Evolutionary conservation across 257 asterid species (phyloP), one percentile per base, ranked within the genome.

Genomic region (Solanum pinnatisectum): DNA sequence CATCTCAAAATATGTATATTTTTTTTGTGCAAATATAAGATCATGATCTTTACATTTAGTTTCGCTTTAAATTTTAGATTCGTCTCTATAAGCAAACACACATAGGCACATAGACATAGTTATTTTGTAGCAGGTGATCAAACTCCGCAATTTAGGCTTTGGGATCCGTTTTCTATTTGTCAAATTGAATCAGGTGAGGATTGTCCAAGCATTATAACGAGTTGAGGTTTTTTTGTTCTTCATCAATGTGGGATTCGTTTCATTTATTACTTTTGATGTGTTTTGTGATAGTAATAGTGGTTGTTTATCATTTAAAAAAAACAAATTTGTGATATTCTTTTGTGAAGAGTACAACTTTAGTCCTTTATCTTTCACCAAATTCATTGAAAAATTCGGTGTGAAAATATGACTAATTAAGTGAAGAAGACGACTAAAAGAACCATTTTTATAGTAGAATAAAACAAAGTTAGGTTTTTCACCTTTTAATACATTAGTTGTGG

Each of bases 301-400:
- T 49, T 49, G 60, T 49, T 49, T 49, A 49, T 49, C 22, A 5
- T 46, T 46, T 1, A 4, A 13, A 14, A 1, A 44, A 44, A 39
- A 8, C 20, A 46, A 46, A 46, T 14, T 49, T 15, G 60, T 49
- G 60, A 49, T 49, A 49, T 15, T 49, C 22, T 35, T 25, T 65
- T 60, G 22, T 63, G 33, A 37, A 10, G 30, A 23, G 12, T 85
- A 30, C 8, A 27, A 85, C 87, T 84, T 84, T 84, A 39, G 11
- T 60, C 77, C 8, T n/a, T 42, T 35, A 39, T 86, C 42, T 73
- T 85, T 85, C 36, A 88, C 88, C 90, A 88, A 88, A 86, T 82
- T 88, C 89, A 40, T 93, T 92, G 95, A 89, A 90, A 88, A 90
- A 83, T 68, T 42, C 2, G 56, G 93, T 91, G 94, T 92, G 94